phyloP scores from a whole-genome alignment of 768 basidiomycete genomes.

The Leccinum aurantiacum region DNA sequence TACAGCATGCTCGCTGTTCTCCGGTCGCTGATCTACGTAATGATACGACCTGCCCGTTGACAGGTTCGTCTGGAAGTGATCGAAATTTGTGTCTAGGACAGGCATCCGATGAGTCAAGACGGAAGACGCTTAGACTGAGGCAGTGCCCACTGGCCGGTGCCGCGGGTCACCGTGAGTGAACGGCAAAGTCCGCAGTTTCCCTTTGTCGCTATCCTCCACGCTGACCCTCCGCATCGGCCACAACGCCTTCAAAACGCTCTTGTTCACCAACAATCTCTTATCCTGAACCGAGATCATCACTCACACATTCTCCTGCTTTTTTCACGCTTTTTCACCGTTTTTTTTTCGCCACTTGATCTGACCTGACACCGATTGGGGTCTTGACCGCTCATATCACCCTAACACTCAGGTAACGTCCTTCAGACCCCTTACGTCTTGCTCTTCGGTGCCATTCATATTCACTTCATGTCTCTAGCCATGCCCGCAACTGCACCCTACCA shows the following conservation, averaged over 20 bases:
- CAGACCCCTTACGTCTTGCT: slow-evolving; percentile 22
- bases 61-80: slow-evolving; percentile 50
- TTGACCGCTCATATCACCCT: slow-evolving; percentile 28
- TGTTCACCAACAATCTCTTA: slow-evolving; percentile 12
- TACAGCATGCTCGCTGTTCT: slow-evolving; percentile 34
- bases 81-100: neutral
- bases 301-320: slow-evolving; percentile 6
- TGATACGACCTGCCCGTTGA: slow-evolving; percentile 66
- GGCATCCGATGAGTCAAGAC: slow-evolving; percentile 9
- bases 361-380: slow-evolving; percentile 20
- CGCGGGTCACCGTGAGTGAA: slow-evolving; percentile 18
- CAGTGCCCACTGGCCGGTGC: slow-evolving; percentile 27
- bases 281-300: slow-evolving; percentile 17
- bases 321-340: slow-evolving; percentile 21
- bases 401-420: slow-evolving; percentile 38
- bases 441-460: slow-evolving; percentile 17
- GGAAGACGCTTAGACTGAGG: neutral
- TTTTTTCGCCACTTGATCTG: slow-evolving; percentile 27
- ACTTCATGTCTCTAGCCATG: slow-evolving; percentile 37
- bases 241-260: slow-evolving; percentile 7
- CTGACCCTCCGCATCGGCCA: slow-evolving; percentile 17
- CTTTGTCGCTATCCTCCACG: slow-evolving; percentile 32
- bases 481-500: slow-evolving; percentile 42
- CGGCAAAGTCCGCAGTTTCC: slow-evolving; percentile 31
- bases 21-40: slow-evolving; percentile 69